A percentile compares a stretch with the other conserved stretches of the same genome.
phyloP scores from a whole-genome alignment of 2,329 filamentous ascomycete genomes.

The Colletotrichum sansevieriae region DNA sequence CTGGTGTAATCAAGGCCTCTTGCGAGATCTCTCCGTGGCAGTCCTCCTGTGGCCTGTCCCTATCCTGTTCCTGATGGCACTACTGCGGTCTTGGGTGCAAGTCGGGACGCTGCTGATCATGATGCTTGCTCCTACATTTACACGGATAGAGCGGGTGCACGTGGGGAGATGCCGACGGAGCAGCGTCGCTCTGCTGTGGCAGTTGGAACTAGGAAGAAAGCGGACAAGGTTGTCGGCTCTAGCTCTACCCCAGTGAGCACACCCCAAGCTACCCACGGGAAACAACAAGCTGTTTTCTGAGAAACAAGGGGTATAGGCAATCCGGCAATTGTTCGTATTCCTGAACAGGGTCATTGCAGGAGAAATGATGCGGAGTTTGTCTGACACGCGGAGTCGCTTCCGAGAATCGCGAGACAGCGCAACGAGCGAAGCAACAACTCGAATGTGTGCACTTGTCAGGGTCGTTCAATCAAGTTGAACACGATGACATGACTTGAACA shows the following conservation, averaged over 20 bases:
- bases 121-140: conserved; percentile 2
- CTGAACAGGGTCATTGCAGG: neutral
- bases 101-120: neutral
- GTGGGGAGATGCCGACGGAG: conserved; percentile 21
- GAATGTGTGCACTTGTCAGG: conserved; percentile 22
- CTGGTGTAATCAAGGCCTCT: neutral
- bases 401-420: neutral
- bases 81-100: neutral
- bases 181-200: neutral
- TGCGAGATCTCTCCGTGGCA: conserved; percentile 1
- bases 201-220: conserved; percentile 3
- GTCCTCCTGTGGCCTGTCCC: neutral
- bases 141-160: conserved; percentile 15
- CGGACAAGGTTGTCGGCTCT: neutral
- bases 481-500: neutral
- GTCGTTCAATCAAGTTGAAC: conserved; percentile 21
- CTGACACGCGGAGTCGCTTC: neutral
- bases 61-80: neutral
- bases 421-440: neutral
- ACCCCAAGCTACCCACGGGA: conserved; percentile 5
- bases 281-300: too few relatives aligned
- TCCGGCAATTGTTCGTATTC: conserved; percentile 14
- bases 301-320: neutral
- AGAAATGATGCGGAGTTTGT: neutral
- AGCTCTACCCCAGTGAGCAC: neutral